phyloP scores from a whole-genome alignment of 2,329 filamentous ascomycete species.

The Teratosphaeria epicoccoides region DNA sequence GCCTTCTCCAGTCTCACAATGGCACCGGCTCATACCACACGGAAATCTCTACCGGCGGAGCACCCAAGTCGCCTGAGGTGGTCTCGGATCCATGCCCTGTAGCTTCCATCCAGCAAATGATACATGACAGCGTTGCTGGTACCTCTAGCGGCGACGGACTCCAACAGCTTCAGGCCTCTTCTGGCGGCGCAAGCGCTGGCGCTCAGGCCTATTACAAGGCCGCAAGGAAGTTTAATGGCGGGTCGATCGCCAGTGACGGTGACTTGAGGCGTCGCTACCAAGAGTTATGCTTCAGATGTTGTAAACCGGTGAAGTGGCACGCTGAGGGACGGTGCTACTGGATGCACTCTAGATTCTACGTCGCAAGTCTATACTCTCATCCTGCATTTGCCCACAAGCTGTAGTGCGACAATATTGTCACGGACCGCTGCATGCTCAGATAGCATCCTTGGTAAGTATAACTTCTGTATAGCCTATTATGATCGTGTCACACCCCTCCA shows the following conservation, averaged over 20 bases:
- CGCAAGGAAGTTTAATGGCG: conserved; percentile 41
- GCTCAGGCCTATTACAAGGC: conserved; percentile 34
- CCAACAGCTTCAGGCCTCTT: conserved; percentile 26
- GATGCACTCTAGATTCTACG: not conserved
- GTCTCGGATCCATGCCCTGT: conserved; percentile 28
- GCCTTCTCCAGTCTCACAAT: conserved; percentile 36
- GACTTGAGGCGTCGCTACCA: conserved; percentile 30
- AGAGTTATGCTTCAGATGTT: conserved; percentile 43
- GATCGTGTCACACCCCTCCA: no score
- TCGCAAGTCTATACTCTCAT: not conserved
- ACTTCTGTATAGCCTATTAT: no score
- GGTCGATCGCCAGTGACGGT: conserved; percentile 26
- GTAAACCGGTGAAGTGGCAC: conserved; percentile 28
- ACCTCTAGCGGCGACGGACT: conserved; percentile 35
- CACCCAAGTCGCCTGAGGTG: conserved; percentile 10
- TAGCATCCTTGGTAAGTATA: not conserved
- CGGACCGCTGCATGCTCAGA: not conserved
- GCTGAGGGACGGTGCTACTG: not conserved
- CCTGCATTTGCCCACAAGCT: not conserved
- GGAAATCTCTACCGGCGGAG: conserved; percentile 3
- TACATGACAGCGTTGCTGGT: conserved; percentile 35
- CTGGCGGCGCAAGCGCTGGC: conserved; percentile 21
- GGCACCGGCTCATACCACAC: conserved; percentile 30
- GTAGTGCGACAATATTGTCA: not conserved
- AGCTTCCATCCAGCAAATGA: conserved; percentile 30